Percentiles rank a stretch among this genome's conserved stretches.
These are phyloP conservation scores for Tetrahymena malaccensis DNA, from an alignment of 73 alveolate species.

Conservation along the genomic window DNA sequence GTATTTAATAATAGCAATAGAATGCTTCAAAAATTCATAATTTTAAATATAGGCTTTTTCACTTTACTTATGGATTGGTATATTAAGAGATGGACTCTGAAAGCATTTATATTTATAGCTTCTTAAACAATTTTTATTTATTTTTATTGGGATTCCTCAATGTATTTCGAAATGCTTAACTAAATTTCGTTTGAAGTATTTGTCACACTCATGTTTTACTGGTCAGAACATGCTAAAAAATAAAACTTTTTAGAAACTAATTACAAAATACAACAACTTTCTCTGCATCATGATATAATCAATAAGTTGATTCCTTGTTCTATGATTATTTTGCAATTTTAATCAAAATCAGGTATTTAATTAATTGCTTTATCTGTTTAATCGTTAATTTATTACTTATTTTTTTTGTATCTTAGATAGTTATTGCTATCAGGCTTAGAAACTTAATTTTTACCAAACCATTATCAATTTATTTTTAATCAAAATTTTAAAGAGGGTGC, in stretches of 20 bases:
- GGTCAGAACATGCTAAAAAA: background rate
- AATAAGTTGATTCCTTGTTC: background rate
- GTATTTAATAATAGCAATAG: background rate
- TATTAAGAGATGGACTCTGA: background rate
- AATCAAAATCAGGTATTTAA: background rate
- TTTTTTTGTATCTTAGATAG: background rate
- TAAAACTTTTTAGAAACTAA: background rate
- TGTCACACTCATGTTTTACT: background rate
- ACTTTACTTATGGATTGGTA: background rate
- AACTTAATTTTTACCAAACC: too few relatives aligned
- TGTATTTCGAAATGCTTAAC: background rate
- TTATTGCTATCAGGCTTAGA: too few relatives aligned
- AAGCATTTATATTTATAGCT: background rate
- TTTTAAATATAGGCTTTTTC: background rate
- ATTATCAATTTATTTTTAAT: too few relatives aligned
- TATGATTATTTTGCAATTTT: background rate
- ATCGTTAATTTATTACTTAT: background rate
- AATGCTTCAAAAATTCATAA: background rate
- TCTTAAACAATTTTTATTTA: background rate
- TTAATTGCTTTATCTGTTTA: background rate
- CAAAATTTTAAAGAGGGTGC: too few relatives aligned
- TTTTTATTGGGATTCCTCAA: background rate
- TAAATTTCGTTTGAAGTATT: background rate
- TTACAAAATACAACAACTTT: background rate
- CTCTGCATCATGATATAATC: background rate